A percentile compares a stretch with the other conserved stretches of the same genome.
Evolutionary conservation across 495 filamentous ascomycete species (phyloP).

Genomic region (Astrocystis sublimbata): DNA sequence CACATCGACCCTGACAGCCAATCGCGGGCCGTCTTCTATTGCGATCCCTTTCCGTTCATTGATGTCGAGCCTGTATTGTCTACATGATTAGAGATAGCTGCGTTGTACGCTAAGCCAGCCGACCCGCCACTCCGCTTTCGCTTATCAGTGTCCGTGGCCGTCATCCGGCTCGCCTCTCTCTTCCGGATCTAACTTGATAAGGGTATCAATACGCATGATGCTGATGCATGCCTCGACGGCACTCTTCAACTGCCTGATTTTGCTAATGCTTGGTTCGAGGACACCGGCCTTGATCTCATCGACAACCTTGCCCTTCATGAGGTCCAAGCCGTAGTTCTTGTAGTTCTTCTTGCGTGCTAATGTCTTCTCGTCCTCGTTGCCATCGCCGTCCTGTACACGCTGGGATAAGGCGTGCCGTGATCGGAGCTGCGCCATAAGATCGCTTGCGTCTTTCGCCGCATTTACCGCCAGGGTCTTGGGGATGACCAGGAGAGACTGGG

Average conservation of each 20-base stretch:
- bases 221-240: conserved; percentile 98
- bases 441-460: conserved; percentile 91
- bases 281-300: conserved; percentile 95
- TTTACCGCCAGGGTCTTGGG: conserved; percentile 97
- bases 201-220: conserved; percentile 99
- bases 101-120: conserved; percentile 20
- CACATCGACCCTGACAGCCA: conserved; percentile 9
- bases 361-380: conserved; percentile 81
- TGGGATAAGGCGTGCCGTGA: conserved; percentile 93
- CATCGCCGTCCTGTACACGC: conserved; percentile 77
- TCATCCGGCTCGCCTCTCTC: conserved; percentile 74
- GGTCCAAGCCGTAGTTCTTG: conserved; percentile 95
- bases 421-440: conserved; percentile 93
- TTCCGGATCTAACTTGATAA: conserved; percentile 98
- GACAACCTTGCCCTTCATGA: conserved; percentile 85
- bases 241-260: conserved; percentile 96
- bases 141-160: conserved; percentile 65
- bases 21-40: conserved; percentile 5
- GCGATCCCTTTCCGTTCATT: neutral
- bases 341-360: conserved; percentile 92
- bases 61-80: conserved; percentile 13
- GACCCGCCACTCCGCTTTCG: conserved; percentile 21
- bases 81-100: conserved; percentile 16
- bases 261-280: conserved; percentile 96
- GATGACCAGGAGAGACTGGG: conserved; percentile 88